Evolutionary conservation across 305 asterid genomes (phyloP).

Genomic region (Ilex paraguariensis): DNA sequence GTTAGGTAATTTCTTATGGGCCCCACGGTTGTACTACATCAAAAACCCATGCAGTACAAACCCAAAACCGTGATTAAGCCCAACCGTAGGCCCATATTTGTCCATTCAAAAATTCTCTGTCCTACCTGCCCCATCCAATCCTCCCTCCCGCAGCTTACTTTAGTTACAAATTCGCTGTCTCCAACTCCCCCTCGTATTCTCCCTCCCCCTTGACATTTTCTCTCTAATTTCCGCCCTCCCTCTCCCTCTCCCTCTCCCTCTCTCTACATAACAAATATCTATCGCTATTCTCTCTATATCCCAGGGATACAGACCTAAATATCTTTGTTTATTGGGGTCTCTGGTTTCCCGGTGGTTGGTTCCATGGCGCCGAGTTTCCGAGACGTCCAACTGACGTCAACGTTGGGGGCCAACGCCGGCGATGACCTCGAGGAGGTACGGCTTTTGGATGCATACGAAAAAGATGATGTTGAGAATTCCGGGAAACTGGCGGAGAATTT

Average conservation of each 20-base stretch:
- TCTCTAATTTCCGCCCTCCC: not conserved
- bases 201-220: constrained; percentile 31
- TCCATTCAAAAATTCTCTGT: not conserved
- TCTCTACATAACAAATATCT: not conserved
- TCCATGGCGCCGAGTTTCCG: constrained; percentile 50
- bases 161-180: constrained; percentile 40
- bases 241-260: constrained; percentile 13
- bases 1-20: too few species aligned
- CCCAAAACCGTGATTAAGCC: not conserved
- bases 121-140: not conserved
- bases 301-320: not conserved
- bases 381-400: constrained; percentile 66
- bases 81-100: not conserved
- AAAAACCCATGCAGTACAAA: not conserved
- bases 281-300: not conserved
- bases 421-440: constrained; percentile 60
- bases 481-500: constrained; percentile 26
- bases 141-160: constrained; percentile 12
- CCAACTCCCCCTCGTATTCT: constrained; percentile 5
- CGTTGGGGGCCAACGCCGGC: constrained; percentile 21
- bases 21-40: too few species aligned
- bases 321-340: constrained; percentile 3
- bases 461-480: constrained; percentile 21
- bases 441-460: constrained; percentile 49
- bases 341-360: constrained; percentile 19